A percentile compares a stretch with the other conserved stretches of the same genome.
phyloP scores from a whole-genome alignment of 495 filamentous ascomycete genomes.

The Xylaria flabelliformis region DNA sequence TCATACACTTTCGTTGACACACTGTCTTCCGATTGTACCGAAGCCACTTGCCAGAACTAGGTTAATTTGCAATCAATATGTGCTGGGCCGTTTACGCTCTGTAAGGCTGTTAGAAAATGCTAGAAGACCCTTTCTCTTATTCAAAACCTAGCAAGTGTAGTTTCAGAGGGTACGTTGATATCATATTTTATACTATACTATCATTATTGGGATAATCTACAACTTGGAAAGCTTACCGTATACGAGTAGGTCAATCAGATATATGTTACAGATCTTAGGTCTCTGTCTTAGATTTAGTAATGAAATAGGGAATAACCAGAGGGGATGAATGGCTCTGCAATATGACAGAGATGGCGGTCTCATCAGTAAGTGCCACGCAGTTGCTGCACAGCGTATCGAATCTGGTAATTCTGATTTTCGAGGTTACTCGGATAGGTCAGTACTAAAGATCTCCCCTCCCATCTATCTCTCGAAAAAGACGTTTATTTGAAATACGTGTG shows the following conservation, averaged over 20 bases:
- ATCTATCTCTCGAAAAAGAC: not conserved
- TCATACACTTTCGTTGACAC: not conserved
- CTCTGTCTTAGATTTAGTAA: slow-evolving; percentile 42
- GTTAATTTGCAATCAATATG: no score
- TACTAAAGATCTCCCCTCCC: not conserved
- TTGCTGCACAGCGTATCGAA: slow-evolving; percentile 12
- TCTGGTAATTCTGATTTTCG: not conserved
- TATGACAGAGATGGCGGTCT: slow-evolving; percentile 43
- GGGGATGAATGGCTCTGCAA: slow-evolving; percentile 46
- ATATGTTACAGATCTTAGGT: slow-evolving; percentile 42
- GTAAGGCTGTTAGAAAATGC: no score
- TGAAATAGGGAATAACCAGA: slow-evolving; percentile 47
- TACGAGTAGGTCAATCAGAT: slow-evolving; percentile 45
- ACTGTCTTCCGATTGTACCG: not conserved
- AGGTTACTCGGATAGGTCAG: not conserved
- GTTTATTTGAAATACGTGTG: not conserved
- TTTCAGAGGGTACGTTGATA: not conserved
- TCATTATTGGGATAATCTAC: no score
- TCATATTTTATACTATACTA: not conserved
- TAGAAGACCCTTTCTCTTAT: not conserved
- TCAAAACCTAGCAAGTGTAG: not conserved
- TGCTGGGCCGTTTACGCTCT: no score
- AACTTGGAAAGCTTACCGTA: slow-evolving; percentile 39
- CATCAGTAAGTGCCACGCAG: slow-evolving; percentile 44
- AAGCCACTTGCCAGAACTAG: not conserved